Conservation (phyloP, 2,329 filamentous ascomycete species). For the Decorospora gaudefroyi region DNA sequence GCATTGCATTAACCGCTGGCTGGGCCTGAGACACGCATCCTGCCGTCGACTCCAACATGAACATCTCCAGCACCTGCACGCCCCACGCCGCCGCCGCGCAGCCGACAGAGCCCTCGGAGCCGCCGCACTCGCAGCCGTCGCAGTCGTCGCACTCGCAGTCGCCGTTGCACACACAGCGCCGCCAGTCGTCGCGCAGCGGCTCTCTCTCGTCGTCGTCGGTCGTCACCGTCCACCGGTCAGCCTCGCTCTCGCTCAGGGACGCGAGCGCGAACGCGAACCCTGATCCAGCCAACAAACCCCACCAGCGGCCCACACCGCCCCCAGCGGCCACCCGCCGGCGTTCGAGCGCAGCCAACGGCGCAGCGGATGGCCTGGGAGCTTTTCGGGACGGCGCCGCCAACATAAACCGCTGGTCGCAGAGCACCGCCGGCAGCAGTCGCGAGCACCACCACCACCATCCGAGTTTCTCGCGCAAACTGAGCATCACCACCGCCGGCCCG, state of each 20-base stretch:
- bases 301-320: slow-evolving; percentile 37
- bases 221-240: slow-evolving; percentile 50
- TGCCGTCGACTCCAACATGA: slow-evolving; percentile 28
- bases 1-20: slow-evolving; percentile 28
- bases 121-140: too few species aligned
- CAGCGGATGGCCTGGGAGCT: slow-evolving; percentile 45
- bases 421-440: slow-evolving; percentile 57
- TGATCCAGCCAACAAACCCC: slow-evolving; percentile 26
- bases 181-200: slow-evolving; percentile 49
- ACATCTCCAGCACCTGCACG: slow-evolving; percentile 25
- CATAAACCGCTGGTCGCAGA: slow-evolving; percentile 64
- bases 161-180: slow-evolving; percentile 24
- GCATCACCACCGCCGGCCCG: slow-evolving; percentile 40
- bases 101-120: not conserved
- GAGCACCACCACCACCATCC: slow-evolving; percentile 39
- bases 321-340: slow-evolving; percentile 38
- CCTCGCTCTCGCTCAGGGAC: slow-evolving; percentile 48
- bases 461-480: slow-evolving; percentile 47
- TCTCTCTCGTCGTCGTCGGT: slow-evolving; percentile 53
- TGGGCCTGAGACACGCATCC: slow-evolving; percentile 39
- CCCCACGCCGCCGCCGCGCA: not conserved
- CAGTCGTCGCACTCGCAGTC: not conserved
- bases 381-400: slow-evolving; percentile 55
- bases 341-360: slow-evolving; percentile 49
- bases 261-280: slow-evolving; percentile 17